Evolutionary conservation across 108 stramenopile genomes (phyloP), one percentile per base, ranked within the genome.

Genomic region (Cyclostephanos tholiformis): DNA sequence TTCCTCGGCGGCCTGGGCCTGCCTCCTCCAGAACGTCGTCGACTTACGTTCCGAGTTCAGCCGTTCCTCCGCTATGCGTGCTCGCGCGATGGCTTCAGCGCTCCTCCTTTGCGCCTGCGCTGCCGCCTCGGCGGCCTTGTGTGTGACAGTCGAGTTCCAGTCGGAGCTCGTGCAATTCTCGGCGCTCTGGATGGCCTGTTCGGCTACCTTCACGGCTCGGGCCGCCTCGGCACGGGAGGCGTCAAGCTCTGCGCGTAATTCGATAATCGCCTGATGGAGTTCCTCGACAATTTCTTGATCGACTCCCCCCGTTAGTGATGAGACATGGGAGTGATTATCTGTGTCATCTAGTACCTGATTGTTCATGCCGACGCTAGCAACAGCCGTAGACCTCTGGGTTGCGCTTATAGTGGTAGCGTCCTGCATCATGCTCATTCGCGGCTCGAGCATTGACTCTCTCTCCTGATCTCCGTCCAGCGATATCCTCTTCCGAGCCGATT

Each of bases 251-350:
- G 84, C 69, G 49, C 87, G 75, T 41, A 95, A 70, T 60, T 84
- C 87, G 17, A 80, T 89, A 16, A 95, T 74, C 26, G 91, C 94
- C 61, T 90, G 78, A 56, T 95, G 94, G 38, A 95, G 67, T 61
- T 95, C 94, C 77, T 95, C 94, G 26, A 95, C 91, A 44, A 95
- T 82, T 81, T 95, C 94, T 75, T 95, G 91, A 63, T 95, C 94
- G 58, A 89, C 88, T 0, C 88, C 91, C n/a, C 91, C 93, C 11
- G 94, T 95, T n/a, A 95, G 72, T 5, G 94, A 92, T 0, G 91
- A 92, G 13, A 95, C 89, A 16, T 69, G 84, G 16, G 89, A 87
- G 49, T 57, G 85, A 56, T 80, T 79, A 39, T 89, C 88, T 1
- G 63, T 77, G 14, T 65, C 69, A 25, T 77, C 26, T 26, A 12